Conservation (phyloP, 2,329 filamentous ascomycete genomes). For the Alternaria sp. region DNA sequence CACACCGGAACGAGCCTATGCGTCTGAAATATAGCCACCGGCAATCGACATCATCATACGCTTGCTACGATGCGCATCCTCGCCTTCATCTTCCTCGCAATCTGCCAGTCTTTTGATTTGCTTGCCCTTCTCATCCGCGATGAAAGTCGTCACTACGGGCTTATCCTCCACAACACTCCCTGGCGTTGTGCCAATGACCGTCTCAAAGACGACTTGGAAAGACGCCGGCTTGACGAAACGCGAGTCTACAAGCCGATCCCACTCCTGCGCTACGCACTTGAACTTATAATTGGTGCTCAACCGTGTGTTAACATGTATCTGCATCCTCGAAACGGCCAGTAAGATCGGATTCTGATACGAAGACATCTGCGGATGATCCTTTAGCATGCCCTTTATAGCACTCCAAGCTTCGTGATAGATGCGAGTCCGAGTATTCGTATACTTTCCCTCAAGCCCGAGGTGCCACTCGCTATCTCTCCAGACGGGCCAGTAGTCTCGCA, state of each 20-base stretch:
- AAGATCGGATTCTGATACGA: slow-evolving; percentile 23
- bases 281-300: slow-evolving; percentile 10
- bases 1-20: background rate
- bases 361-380: slow-evolving; percentile 13
- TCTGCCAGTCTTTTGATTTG: background rate
- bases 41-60: background rate
- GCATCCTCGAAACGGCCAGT: slow-evolving; percentile 15
- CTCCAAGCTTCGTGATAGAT: slow-evolving; percentile 25
- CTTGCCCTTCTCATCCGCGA: background rate
- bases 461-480: slow-evolving; percentile 12
- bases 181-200: background rate
- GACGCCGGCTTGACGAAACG: slow-evolving; percentile 17
- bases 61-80: slow-evolving; percentile 12
- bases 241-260: slow-evolving; percentile 26
- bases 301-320: slow-evolving; percentile 8
- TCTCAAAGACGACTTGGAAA: slow-evolving; percentile 23
- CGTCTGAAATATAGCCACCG: background rate
- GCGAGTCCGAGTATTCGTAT: slow-evolving; percentile 1
- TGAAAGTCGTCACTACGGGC: background rate
- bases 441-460: slow-evolving; percentile 9
- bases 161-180: background rate
- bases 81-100: background rate
- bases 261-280: slow-evolving; percentile 21
- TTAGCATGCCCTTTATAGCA: slow-evolving; percentile 26
- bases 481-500: slow-evolving; percentile 20